Base-by-base conservation (phyloP, 768 basidiomycete genomes). In the Mycena alexandri region DNA sequence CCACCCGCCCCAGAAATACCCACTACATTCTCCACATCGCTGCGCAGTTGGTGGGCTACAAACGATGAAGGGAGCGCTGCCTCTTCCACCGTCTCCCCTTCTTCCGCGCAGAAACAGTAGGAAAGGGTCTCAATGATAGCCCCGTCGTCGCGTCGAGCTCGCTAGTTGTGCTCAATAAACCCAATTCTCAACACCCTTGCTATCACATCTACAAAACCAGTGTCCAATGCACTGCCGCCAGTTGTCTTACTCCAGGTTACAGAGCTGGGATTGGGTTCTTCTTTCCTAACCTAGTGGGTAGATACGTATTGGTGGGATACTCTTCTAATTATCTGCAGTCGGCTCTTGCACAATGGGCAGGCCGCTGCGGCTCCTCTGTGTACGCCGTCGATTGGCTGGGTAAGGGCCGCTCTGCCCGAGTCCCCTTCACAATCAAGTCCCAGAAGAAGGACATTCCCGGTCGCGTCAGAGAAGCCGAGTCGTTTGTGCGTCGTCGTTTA, bases 341-440 rank as follows among this genome's bases (percentile, higher is more conserved):
- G 14, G 76, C 90, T 0, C 83, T 96, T 17, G 92, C 92, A 2
- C 76, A 87, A 38, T 94, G 93, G 92, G 93, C 90, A 0, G 88
- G 85, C 10, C 78, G 78, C 38, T 85, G 88, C 16, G 85, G 90
- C 21, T 83, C 91, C 0, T 82, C 90, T 14, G 88, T 96, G 43
- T 95, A 91, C 73, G 94, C 94, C 22, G 81, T 98, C 69, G 96
- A 98, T 77, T 98, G 96, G 96, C 86, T 98, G 33, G 96, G 96
- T 56, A 97, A 98, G 96, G 96, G 96, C 29, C 89, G 95, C 38
- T 95, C 93, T 16, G 91, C 95, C 1, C 92, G 96, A 48, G 87
- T 91, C 2, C 90, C 93, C 0, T 95, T 95, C 78, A 82, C 84
- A 41, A 76, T 95, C 70, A 90, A 86, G 71, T 88, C 94, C 24